Evolutionary conservation across 2,329 filamentous ascomycete genomes (phyloP), one percentile per base, ranked within the genome.

Genomic region (Aspergillus floridensis): DNA sequence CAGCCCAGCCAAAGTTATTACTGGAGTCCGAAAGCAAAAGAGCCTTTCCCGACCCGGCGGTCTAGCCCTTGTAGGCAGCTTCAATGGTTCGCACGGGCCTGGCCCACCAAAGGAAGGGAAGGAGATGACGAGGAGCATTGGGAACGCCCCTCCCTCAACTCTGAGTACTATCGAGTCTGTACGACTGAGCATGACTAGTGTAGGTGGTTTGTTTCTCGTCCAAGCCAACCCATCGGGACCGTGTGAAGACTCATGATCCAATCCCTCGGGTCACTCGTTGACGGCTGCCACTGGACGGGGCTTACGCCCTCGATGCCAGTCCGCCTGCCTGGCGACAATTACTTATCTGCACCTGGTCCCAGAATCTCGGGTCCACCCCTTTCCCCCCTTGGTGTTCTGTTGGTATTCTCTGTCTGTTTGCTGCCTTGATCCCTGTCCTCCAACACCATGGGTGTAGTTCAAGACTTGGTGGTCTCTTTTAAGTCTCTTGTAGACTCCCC

Each of bases 41-140:
- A 44, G 5, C 16, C 38, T 44, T 19, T 19, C 38, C 16, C 38
- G 16, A 44, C 38, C 38, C 38, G 38, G 38, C 6, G 38, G 38
- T 44, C 38, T 44, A 35, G 32, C 12, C 32, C 14, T 35, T 35
- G 11, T 35, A 44, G 38, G 38, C 38, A 38, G 32, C 14, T 26
- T n/a, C 19, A n/a, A 26, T 53, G 41, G 50, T 52, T 53, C 51
- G 52, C 52, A 54, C 52, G 52, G 52, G 51, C 35, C 51, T 19
- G 51, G 22, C 41, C 32, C 51, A 53, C 51, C 41, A 26, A 44
- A 29, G 38, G 52, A 29, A 29, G 8, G 32, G 32, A 35, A 35
- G 32, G 14, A 44, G 38, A 32, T 54, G 35, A 44, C 38, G 52
- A 22, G 52, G 52, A 54, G 24, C 52, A 35, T 16, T 16, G 26